A percentile compares a stretch with the other conserved stretches of the same genome.
phyloP scores from a whole-genome alignment of 441 rosid genomes.

The Pelargonium citronellum region DNA sequence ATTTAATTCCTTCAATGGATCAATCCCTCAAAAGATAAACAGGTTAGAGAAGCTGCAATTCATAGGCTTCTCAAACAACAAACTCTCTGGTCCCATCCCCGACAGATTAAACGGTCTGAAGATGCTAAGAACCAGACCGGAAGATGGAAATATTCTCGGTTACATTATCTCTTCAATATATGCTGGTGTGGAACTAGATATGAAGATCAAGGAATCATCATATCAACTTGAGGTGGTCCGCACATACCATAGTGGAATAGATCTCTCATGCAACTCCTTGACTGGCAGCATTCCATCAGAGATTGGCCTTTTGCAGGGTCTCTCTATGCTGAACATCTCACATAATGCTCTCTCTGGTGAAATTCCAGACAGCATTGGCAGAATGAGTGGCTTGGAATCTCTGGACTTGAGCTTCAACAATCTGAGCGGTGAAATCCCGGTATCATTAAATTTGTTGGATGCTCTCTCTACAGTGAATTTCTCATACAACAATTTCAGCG shows the following conservation, averaged over 20 bases:
- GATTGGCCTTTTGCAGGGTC: constrained; percentile 14
- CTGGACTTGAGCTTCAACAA: constrained; percentile 18
- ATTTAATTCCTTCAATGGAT: constrained; percentile 8
- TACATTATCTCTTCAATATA: neutral
- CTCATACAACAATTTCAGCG: constrained; percentile 9
- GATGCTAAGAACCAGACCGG: neutral
- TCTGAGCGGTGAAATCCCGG: neutral
- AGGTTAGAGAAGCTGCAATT: constrained; percentile 12
- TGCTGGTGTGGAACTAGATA: constrained; percentile 12
- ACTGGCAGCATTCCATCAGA: constrained; percentile 10
- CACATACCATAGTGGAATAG: constrained; percentile 7
- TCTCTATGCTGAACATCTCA: constrained; percentile 5
- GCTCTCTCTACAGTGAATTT: neutral
- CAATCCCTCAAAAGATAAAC: constrained; percentile 12
- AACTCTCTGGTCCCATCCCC: constrained; percentile 15
- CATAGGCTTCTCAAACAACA: constrained; percentile 10
- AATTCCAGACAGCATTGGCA: constrained; percentile 12
- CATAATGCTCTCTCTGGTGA: constrained; percentile 9
- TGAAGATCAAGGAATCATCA: constrained; percentile 3
- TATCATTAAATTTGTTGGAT: constrained; percentile 8
- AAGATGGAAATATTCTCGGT: constrained; percentile 1
- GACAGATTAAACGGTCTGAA: neutral
- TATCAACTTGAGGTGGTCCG: constrained; percentile 8
- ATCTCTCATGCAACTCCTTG: constrained; percentile 5
- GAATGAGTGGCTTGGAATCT: constrained; percentile 11